Base-by-base conservation (phyloP, 2,329 filamentous ascomycete genomes). In the Hortaea werneckii region DNA sequence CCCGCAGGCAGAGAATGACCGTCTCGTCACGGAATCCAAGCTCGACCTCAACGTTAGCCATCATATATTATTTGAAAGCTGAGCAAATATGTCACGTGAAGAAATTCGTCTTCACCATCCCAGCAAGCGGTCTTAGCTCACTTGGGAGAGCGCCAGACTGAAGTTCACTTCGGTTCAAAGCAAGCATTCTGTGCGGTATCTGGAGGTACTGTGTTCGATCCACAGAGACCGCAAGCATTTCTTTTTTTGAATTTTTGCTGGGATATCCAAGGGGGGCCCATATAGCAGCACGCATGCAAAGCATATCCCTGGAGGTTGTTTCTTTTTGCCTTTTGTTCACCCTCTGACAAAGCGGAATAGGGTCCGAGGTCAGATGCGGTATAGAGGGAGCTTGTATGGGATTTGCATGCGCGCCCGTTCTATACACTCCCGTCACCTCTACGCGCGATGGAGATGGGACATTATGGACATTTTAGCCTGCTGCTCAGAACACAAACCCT, bases 391-490 rank as follows among this genome's bases (percentile, higher is more conserved):
- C 9, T 2, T n/a, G 32, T n/a, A 35, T n/a, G 2, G n/a, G n/a
- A n/a, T n/a, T 35, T n/a, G n/a, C 32, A 9, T 35, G 9, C n/a
- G 32, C 32, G 32, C 32, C 79, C 75, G 43, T 74, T 78, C 52
- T 67, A 60, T 54, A 20, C 20, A 20, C 20, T 20, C 20, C 20
- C 4, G 20, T 20, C 20, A 20, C 20, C 20, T 20, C 20, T 20
- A 20, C 20, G 20, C 20, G 20, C 20, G 4, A 4, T 20, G 20
- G 20, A 2, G 4, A 20, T 20, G 2, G 20, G 20, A 20, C 20
- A 20, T 20, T 20, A 20, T 20, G 20, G 20, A 20, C 20, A 20
- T 20, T 20, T 20, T 20, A 20, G 20, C 20, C 20, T 20, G 20
- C 20, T 20, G 4, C 20, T 20, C 20, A 20, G 20, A 20, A 20